Conservation (phyloP, 2,329 filamentous ascomycete species). For the Cordyceps fumosorosea region DNA sequence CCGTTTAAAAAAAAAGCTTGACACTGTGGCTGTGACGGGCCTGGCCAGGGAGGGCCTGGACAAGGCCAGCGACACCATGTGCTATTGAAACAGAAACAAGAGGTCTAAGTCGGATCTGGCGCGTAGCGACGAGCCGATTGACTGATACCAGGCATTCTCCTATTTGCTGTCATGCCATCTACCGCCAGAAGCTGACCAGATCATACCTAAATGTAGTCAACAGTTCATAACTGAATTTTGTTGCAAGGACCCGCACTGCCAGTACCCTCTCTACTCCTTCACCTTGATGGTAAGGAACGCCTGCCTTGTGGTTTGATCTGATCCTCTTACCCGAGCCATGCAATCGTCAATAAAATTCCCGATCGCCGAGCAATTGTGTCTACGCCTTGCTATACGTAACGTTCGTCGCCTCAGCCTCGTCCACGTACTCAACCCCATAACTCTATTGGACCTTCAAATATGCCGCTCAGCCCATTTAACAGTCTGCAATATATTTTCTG, state of each 20-base stretch:
- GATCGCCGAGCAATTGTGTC: neutral
- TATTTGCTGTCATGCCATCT: too few species aligned
- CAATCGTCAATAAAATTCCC: neutral
- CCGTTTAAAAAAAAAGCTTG: neutral
- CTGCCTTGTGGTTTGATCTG: too few species aligned
- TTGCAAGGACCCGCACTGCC: too few species aligned
- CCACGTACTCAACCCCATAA: too few species aligned
- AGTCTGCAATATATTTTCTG: neutral
- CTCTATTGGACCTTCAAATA: neutral
- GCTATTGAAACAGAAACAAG: neutral
- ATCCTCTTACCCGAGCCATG: neutral
- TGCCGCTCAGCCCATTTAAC: neutral
- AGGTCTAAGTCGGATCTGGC: neutral
- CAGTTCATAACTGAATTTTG: too few species aligned
- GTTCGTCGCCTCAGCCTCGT: neutral
- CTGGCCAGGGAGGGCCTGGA: neutral
- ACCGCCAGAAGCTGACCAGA: too few species aligned
- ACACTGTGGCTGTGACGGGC: constrained; percentile 3
- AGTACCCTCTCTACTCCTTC: too few species aligned
- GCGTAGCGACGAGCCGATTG: too few species aligned
- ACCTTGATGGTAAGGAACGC: too few species aligned
- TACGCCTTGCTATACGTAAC: neutral
- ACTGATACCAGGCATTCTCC: too few species aligned
- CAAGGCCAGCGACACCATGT: too few species aligned
- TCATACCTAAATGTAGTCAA: too few species aligned